Base-by-base conservation (phyloP, 495 filamentous ascomycete genomes). In the Penicillium paxilli region DNA sequence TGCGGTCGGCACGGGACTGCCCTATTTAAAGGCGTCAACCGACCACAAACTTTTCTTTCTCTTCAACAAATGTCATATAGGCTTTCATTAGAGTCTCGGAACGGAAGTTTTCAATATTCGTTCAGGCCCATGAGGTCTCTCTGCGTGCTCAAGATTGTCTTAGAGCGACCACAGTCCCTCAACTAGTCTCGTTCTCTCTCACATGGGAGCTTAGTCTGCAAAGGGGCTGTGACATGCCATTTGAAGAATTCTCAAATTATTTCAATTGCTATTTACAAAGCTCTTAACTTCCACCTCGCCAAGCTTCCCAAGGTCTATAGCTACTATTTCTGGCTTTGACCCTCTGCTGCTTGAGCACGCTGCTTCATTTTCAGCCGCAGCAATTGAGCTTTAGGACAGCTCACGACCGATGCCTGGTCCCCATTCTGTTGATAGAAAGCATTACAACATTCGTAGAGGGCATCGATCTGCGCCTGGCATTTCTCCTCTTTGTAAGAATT, bases 1-100 rank as follows among this genome's bases (percentile, higher is more conserved):
- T 73, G 50, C 33, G 4, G 22, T 55, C 51, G 55, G 51, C 35
- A 50, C 54, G 57, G 64, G 67, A 69, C 57, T 52, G 38, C 19
- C n/a, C 19, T 55, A 65, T 66, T 62, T 60, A 48, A 56, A 23
- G 52, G 46, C 53, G 63, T 72, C 64, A 53, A 51, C 35, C 41
- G 47, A 21, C 37, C 28, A 52, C 41, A 38, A 54, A 57, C 69
- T 68, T 70, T 68, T 69, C 81, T 71, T 63, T 67, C 58, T 73
- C 73, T 73, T 69, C 70, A 74, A 71, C 76, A 90, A 77, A 93
- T 95, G 88, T 94, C 87, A 80, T 75, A 49, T 87, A 94, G 92
- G 87, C 89, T 85, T 82, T 90, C 90, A 91, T 93, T 98, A 98
- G 94, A 98, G 94, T 98, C 94, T 95, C 94, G 94, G 90, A 87